A percentile compares a stretch with the other conserved stretches of the same genome.
phyloP scores from a whole-genome alignment of 2,329 filamentous ascomycete species.

The Tricladium varicosporioides region DNA sequence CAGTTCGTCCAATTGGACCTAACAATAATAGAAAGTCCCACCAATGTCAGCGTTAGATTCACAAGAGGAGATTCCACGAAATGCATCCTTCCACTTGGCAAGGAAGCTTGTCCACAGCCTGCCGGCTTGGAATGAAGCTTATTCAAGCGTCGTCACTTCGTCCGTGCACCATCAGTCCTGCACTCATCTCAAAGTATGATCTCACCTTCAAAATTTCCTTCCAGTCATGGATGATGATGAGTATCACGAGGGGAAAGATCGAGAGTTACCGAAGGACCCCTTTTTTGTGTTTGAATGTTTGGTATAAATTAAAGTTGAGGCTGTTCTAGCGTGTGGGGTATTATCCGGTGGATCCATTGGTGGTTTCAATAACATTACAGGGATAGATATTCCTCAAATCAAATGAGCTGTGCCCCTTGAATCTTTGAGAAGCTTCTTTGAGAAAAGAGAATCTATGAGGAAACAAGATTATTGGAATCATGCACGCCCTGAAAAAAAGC shows the following conservation, averaged over 20 bases:
- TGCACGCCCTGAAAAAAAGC: no score
- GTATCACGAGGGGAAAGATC: not conserved
- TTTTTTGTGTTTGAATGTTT: conserved; percentile 1
- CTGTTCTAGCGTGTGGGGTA: conserved; percentile 5
- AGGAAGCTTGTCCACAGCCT: not conserved
- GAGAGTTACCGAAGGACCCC: not conserved
- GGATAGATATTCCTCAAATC: conserved; percentile 5
- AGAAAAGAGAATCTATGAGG: not conserved
- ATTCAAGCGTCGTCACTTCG: not conserved
- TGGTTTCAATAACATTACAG: not conserved
- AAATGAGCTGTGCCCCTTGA: not conserved
- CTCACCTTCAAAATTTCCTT: not conserved
- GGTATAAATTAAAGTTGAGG: conserved; percentile 12
- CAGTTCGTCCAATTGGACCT: no score
- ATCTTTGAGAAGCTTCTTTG: not conserved
- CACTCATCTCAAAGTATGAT: no score
- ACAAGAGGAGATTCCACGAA: not conserved
- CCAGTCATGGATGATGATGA: not conserved
- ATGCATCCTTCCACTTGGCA: not conserved
- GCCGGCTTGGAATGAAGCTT: not conserved
- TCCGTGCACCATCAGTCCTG: not conserved
- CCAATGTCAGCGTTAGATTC: not conserved
- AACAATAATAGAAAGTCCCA: not conserved
- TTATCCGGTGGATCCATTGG: not conserved
- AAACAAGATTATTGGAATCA: no score